Conservation (phyloP, 176 grass and related monocot species). For the Pontederia crassipes region DNA sequence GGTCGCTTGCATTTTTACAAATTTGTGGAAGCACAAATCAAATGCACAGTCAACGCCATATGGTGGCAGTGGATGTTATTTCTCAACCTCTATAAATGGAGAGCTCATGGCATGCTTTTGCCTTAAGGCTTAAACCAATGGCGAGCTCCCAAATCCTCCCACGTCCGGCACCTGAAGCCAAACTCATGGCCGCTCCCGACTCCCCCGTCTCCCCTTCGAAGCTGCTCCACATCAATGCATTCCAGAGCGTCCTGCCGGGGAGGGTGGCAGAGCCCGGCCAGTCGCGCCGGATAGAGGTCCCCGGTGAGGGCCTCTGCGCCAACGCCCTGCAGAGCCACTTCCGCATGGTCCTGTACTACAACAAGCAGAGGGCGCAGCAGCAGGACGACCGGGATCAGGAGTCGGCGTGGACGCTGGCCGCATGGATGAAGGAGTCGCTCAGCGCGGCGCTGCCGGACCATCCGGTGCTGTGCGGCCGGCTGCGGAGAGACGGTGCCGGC, state of each 20-base stretch:
- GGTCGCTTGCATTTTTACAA: no score
- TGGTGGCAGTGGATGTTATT: no score
- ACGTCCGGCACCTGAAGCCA: no score
- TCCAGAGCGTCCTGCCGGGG: constrained; percentile 45
- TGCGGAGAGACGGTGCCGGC: constrained; percentile 17
- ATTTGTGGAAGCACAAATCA: no score
- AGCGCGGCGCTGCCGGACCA: constrained; percentile 35
- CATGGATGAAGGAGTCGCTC: constrained; percentile 65
- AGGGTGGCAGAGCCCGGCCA: constrained; percentile 9
- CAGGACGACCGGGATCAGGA: constrained; percentile 8
- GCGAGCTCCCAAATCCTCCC: no score
- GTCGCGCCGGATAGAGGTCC: constrained; percentile 30
- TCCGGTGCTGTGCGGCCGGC: constrained; percentile 61
- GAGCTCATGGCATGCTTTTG: no score
- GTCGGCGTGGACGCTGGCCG: constrained; percentile 21
- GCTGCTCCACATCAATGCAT: constrained; percentile 43
- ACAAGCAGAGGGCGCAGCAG: neutral
- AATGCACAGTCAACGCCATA: no score
- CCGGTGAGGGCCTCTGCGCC: constrained; percentile 17
- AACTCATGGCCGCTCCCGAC: neutral
- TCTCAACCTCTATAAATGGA: no score
- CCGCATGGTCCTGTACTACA: constrained; percentile 52
- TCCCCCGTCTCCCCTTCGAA: neutral
- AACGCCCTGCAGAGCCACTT: constrained; percentile 40
- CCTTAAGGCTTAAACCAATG: no score